phyloP scores from a whole-genome alignment of 1,284 basidiomycete species.

The Boletus sp. region DNA sequence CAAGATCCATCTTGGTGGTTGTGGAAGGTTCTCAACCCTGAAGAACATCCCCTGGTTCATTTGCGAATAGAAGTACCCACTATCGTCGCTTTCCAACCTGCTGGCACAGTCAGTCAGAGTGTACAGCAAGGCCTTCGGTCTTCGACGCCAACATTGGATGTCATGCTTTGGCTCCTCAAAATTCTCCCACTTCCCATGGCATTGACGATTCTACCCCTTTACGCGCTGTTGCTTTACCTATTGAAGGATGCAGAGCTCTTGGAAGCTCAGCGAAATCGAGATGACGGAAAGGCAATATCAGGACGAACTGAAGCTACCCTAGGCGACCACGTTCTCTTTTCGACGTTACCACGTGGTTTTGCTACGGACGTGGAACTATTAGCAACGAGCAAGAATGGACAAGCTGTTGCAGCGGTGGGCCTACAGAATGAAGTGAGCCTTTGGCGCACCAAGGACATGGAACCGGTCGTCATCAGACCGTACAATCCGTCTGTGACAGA shows the following conservation, averaged over 20 bases:
- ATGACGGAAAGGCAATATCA: conserved; percentile 39
- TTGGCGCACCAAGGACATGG: conserved; percentile 50
- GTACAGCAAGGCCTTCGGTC: conserved; percentile 39
- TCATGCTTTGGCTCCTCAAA: conserved; percentile 72
- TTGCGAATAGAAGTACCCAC: conserved; percentile 78
- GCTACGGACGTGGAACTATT: conserved; percentile 79
- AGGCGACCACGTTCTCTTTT: conserved; percentile 52
- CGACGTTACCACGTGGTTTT: conserved; percentile 73
- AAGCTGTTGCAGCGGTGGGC: conserved; percentile 65
- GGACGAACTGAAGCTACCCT: conserved; percentile 37
- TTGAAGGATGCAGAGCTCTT: conserved; percentile 89
- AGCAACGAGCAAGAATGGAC: conserved; percentile 64
- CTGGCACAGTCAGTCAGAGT: conserved; percentile 27
- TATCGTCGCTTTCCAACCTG: conserved; percentile 63
- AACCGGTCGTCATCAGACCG: conserved; percentile 38
- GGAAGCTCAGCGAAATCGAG: conserved; percentile 73
- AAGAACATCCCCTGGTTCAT: conserved; percentile 66
- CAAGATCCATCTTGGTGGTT: conserved; percentile 57
- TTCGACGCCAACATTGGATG: conserved; percentile 47
- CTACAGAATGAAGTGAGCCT: conserved; percentile 72
- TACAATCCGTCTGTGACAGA: conserved; percentile 39
- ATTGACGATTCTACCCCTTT: conserved; percentile 71
- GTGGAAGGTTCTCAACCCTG: conserved; percentile 82
- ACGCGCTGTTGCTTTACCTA: conserved; percentile 80
- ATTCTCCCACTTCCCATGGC: conserved; percentile 85